Evolutionary conservation across 805 yeast genomes (phyloP), one percentile per base, ranked within the genome.

Genomic region (Myxozyma neglecta): DNA sequence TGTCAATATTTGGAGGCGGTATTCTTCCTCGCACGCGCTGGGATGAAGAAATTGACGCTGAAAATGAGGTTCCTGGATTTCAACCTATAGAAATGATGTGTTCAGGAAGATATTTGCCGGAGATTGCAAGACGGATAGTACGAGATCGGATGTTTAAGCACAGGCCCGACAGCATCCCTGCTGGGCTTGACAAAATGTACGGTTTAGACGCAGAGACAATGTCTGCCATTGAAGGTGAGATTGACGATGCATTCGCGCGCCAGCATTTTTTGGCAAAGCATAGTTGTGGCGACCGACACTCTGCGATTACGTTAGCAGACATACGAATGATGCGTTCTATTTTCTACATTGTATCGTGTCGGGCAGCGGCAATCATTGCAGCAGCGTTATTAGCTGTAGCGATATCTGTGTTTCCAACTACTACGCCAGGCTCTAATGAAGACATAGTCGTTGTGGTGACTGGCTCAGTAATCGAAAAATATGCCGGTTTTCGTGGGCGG

Each of bases 61-160:
- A 80, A 65, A 74, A 76, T 20, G 79, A 90, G 18, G 87, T 87
- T 70, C 87, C 85, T 29, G 96, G 96, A 3, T 89, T 79, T 77
- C 97, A 91, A 75, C 83, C 92, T 73, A 88, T 90, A 73, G 97
- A 91, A 73, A 88, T 88, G 70, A 82, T 96, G 75, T 87, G 89
- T 49, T 83, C 90, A 62, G 97, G 97, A 50, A 85, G 91, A 87
- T 91, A 88, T 71, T 75, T 91, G 70, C 97, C 97, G 61, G 97
- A 91, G 73, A 79, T 91, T 43, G 79, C 89, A 60, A 81, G 97
- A 73, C 84, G 85, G 57, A 79, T 87, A 10, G 73, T 91, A 51
- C 79, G 88, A 47, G 96, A 90, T 66, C 76, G 90, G 60, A 85
- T 86, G 71, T 72, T 80, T 44, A 45, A 60, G 39, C 37, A 20